Evolutionary conservation across 179 eudicot species (phyloP), one percentile per base, ranked within the genome.

Genomic region (Sideroxylon spinosum): DNA sequence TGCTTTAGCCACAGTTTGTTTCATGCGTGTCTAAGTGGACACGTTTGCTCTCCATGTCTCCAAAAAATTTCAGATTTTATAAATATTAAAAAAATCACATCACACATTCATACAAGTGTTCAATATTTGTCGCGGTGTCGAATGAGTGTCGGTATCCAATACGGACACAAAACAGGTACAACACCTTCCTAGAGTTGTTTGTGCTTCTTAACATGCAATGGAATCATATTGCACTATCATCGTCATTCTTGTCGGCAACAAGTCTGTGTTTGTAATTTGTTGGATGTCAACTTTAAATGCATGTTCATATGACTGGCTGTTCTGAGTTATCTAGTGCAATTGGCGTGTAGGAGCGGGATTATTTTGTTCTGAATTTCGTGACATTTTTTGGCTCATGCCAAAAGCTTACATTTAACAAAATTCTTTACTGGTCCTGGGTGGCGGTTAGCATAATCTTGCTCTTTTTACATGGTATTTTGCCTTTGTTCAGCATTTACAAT

Each of bases 401-500:
- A 13, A 22, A 55, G 65, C 53, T 68, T 32, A 55, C 49, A 7
- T 37, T 67, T 12, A 1, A 53, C 2, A 50, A 32, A 32, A 55
- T 28, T 70, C 73, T 50, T 56, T 44, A 57, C 17, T 49, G 52
- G 53, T 28, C 20, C 70, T 66, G 55, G 6, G 1, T 68, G 6
- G 65, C 25, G 13, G 11, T 76, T 19, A 66, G 69, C 67, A 77
- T 82, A 69, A 68, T 12, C 29, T 37, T 52, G 22, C 28, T 37
- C 44, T 37, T 37, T 49, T 60, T 65, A n/a, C 66, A 37, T 14
- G 78, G n/a, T 60, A 46, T 68, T 73, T 32, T 80, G 56, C 60
- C 81, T 76, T 55, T 79, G 29, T 88, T 89, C 94, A 96, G 99
- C 80, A 83, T 91, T 70, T 68, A 82, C 71, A 93, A 90, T 88